These are phyloP conservation scores for Suillus variegatus DNA, from an alignment of 768 basidiomycete species.

Conservation along the genomic window DNA sequence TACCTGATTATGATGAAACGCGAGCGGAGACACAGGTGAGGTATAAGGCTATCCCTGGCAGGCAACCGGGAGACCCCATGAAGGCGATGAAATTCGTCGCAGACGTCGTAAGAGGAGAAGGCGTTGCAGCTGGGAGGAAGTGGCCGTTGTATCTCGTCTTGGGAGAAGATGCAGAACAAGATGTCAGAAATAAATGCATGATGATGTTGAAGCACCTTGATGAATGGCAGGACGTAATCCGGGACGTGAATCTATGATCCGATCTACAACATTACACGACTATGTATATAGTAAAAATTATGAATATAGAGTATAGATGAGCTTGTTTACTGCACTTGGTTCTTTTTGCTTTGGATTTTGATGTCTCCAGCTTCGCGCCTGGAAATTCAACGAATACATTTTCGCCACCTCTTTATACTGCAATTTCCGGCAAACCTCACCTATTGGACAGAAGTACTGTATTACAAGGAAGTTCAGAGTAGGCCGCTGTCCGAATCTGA, in stretches of 20 bases:
- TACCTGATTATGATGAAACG: constrained; percentile 50
- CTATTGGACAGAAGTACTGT: too few relatives aligned
- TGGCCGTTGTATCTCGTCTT: constrained; percentile 52
- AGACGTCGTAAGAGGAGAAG: constrained; percentile 52
- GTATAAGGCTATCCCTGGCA: constrained; percentile 41
- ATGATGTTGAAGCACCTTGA: constrained; percentile 47
- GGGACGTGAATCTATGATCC: constrained; percentile 42
- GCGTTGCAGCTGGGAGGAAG: constrained; percentile 44
- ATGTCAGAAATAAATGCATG: constrained; percentile 50
- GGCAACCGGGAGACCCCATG: constrained; percentile 54
- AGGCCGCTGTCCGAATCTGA: too few relatives aligned
- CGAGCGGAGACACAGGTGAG: constrained; percentile 34
- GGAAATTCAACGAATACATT: too few relatives aligned
- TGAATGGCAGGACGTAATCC: constrained; percentile 54
- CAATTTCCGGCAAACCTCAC: too few relatives aligned
- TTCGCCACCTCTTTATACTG: too few relatives aligned
- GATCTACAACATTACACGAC: too few relatives aligned
- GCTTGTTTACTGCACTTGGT: too few relatives aligned
- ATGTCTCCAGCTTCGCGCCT: too few relatives aligned
- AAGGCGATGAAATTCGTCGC: constrained; percentile 55
- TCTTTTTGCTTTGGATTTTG: not conserved
- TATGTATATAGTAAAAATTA: too few relatives aligned
- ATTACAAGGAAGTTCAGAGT: too few relatives aligned
- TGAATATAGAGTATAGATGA: not conserved
- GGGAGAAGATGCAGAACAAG: constrained; percentile 54